Conservation (phyloP, 2,329 filamentous ascomycete genomes). For the Monosporascus sp. region DNA sequence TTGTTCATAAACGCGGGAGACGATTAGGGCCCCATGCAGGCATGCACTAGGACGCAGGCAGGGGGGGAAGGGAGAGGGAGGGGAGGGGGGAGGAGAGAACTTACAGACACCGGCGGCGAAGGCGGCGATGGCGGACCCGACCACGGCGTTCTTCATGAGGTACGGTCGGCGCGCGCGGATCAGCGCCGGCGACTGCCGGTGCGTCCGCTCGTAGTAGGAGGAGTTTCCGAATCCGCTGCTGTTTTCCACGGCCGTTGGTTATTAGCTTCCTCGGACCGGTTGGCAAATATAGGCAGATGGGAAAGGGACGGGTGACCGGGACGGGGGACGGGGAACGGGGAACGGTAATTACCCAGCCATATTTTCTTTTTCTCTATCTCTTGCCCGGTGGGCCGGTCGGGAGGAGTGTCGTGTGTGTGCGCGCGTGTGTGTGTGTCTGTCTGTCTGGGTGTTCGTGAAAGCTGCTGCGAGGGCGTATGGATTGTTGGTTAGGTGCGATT, state of each 20-base stretch:
- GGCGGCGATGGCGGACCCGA: conserved; percentile 67
- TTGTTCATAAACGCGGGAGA: too few species aligned
- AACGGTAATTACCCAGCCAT: conserved; percentile 1
- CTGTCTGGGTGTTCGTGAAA: too few species aligned
- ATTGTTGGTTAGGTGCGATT: background rate
- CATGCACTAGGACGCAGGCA: background rate
- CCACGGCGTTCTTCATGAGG: conserved; percentile 80
- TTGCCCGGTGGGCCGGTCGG: too few species aligned
- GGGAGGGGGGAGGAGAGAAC: conserved; percentile 32
- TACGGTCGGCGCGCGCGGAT: conserved; percentile 90
- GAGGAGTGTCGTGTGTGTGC: too few species aligned
- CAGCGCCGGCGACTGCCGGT: conserved; percentile 80
- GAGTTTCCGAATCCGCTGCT: conserved; percentile 38
- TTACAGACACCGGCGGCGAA: conserved; percentile 85
- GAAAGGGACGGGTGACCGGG: background rate
- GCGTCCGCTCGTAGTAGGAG: conserved; percentile 88
- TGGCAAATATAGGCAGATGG: background rate
- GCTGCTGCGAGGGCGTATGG: background rate
- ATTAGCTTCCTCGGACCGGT: background rate
- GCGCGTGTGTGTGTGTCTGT: too few species aligned
- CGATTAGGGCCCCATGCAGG: too few species aligned
- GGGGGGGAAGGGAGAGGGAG: background rate
- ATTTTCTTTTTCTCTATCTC: background rate
- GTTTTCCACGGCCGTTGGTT: background rate
- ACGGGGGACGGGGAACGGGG: background rate